phyloP scores from a whole-genome alignment of 768 basidiomycete genomes.

The Hortiboletus flavorubellus region DNA sequence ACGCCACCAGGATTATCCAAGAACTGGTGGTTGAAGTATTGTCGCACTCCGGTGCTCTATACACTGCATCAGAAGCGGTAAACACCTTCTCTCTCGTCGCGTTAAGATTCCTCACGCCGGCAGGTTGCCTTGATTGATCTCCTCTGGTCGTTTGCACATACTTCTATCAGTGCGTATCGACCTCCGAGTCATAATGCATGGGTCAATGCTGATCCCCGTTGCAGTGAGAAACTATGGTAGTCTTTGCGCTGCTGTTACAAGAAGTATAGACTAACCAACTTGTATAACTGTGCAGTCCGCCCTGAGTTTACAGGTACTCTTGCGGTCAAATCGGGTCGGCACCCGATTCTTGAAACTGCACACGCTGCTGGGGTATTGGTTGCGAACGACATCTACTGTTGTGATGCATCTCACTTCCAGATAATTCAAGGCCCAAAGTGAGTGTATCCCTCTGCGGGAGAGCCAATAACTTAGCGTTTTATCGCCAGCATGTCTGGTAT shows the following conservation, averaged over 20 bases:
- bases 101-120: not conserved
- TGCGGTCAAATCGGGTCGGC: slow-evolving; percentile 85
- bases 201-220: not conserved
- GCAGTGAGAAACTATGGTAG: slow-evolving; percentile 52
- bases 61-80: slow-evolving; percentile 90
- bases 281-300: slow-evolving; percentile 50
- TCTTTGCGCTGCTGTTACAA: not conserved
- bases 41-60: slow-evolving; percentile 71
- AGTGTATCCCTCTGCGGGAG: slow-evolving; percentile 20
- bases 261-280: not conserved
- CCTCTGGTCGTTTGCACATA: slow-evolving; percentile 83
- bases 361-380: slow-evolving; percentile 68
- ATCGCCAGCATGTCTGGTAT: slow-evolving; percentile 56
- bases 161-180: slow-evolving; percentile 65
- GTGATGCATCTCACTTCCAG: slow-evolving; percentile 81
- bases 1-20: slow-evolving; percentile 61
- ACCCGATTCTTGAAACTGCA: slow-evolving; percentile 80
- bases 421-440: slow-evolving; percentile 91
- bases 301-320: slow-evolving; percentile 90
- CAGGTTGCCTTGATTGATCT: slow-evolving; percentile 89
- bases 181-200: not conserved
- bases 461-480: not conserved
- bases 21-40: slow-evolving; percentile 72
- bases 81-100: not conserved
- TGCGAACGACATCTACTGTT: slow-evolving; percentile 89